Base-by-base conservation (phyloP, 2,329 filamentous ascomycete genomes). In the Fusarium humuli region DNA sequence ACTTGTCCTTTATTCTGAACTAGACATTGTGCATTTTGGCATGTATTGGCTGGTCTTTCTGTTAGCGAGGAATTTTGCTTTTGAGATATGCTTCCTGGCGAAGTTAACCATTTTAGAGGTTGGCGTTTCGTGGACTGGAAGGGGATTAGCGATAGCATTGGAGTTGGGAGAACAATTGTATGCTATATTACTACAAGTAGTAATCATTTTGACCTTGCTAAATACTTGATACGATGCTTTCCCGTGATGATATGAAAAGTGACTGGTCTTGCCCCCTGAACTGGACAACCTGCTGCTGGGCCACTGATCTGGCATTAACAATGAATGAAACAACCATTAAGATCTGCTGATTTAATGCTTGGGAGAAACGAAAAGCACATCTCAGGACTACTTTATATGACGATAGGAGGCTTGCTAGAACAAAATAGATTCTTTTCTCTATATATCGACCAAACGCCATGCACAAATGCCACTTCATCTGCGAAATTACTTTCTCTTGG, bases 401-500 rank as follows among this genome's bases (percentile, higher is more conserved):
- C 16, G 18, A 56, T 18, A n/a, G 27, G 16, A 14, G 49, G 37
- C 9, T 13, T 32, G 10, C 22, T 22, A 32, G 18, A 45, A 53
- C 9, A 45, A 55, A 48, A 41, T 29, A 46, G 27, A 44, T 60
- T 67, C 30, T 57, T 61, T 71, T 70, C 53, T 71, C 63, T 71
- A 69, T 37, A 61, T 37, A 45, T 54, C 5, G 48, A 55, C 67
- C 64, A 52, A 70, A 70, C 68, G 67, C 68, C 68, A 47, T 52
- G 68, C 45, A 42, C 44, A 67, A 42, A 53, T 55, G 20, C 58
- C 32, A 48, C 30, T 46, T 27, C 32, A 48, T 40, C 30, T n/a
- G 53, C 54, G 16, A 46, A 55, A 64, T 71, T 49, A 76, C 71
- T 73, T 78, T 82, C 87, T 94, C 82, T 87, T 92, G 42, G 87